These are phyloP conservation scores for Pseudisothecium myosuroides DNA, from an alignment of 225 moss, liverwort and hornwort genomes.

Conservation along the genomic window DNA sequence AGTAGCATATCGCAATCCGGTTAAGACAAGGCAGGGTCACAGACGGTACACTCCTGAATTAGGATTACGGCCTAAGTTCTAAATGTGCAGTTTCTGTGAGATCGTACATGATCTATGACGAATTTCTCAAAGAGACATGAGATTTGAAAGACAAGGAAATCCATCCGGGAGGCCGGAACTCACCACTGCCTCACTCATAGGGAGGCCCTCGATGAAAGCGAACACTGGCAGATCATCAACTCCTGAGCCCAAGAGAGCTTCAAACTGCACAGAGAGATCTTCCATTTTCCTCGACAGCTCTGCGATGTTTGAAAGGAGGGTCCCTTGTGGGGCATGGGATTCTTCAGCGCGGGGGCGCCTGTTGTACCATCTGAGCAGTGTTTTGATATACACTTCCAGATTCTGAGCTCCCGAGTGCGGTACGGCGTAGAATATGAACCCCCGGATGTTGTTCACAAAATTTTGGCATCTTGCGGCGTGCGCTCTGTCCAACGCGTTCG, in stretches of 20 bases:
- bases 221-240: not conserved
- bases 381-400: not conserved
- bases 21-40: not conserved
- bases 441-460: not conserved
- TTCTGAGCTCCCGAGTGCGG: not conserved
- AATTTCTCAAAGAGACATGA: not conserved
- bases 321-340: not conserved
- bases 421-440: not conserved
- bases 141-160: not conserved
- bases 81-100: not conserved
- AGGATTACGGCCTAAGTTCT: not conserved
- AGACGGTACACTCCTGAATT: not conserved
- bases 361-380: not conserved
- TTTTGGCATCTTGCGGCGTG: not conserved
- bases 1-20: not conserved
- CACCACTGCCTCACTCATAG: not conserved
- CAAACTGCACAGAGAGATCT: not conserved
- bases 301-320: not conserved
- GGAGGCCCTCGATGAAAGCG: not conserved
- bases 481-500: not conserved
- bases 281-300: not conserved
- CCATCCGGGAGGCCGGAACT: not conserved
- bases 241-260: not conserved
- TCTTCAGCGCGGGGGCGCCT: not conserved
- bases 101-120: not conserved